Evolutionary conservation across 1,139 yeast species (phyloP).

Genomic region (Tardiomyces blankii): DNA sequence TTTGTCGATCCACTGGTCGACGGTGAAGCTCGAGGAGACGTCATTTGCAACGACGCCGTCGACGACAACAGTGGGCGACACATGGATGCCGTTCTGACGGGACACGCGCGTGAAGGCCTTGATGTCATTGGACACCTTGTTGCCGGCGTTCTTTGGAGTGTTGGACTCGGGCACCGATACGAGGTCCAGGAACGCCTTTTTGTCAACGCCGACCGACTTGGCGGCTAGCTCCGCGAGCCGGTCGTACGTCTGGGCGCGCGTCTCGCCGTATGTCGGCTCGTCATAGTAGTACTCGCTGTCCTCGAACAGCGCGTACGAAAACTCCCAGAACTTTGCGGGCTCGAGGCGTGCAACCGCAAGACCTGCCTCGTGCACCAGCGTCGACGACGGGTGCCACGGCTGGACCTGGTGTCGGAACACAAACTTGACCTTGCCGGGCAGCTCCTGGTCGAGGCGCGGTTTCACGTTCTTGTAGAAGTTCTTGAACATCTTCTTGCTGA

Average conservation of each 20-base stretch:
- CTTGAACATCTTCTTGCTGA: constrained; percentile 50
- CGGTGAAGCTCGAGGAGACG: constrained; percentile 33
- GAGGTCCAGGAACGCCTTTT: constrained; percentile 18
- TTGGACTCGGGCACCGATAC: constrained; percentile 18
- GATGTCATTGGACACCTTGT: constrained; percentile 46
- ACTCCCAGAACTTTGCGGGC: constrained; percentile 54
- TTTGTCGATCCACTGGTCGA: constrained; percentile 21
- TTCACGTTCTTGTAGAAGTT: constrained; percentile 43
- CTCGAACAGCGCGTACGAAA: constrained; percentile 43
- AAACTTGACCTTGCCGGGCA: constrained; percentile 41
- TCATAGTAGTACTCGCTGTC: constrained; percentile 42
- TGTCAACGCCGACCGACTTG: constrained; percentile 24
- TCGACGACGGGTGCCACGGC: constrained; percentile 79
- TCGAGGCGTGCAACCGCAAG: constrained; percentile 53
- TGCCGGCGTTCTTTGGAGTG: constrained; percentile 43
- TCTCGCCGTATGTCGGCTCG: constrained; percentile 40
- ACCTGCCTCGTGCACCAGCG: constrained; percentile 58
- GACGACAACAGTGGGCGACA: constrained; percentile 71
- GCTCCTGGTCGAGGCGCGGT: constrained; percentile 38
- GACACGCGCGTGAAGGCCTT: constrained; percentile 65
- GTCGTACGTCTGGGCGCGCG: constrained; percentile 47
- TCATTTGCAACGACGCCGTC: constrained; percentile 47
- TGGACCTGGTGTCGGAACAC: constrained; percentile 54
- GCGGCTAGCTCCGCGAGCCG: constrained; percentile 44
- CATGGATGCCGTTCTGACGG: constrained; percentile 71